Evolutionary conservation across 495 filamentous ascomycete species (phyloP).

Genomic region (Margaritispora aquatica): DNA sequence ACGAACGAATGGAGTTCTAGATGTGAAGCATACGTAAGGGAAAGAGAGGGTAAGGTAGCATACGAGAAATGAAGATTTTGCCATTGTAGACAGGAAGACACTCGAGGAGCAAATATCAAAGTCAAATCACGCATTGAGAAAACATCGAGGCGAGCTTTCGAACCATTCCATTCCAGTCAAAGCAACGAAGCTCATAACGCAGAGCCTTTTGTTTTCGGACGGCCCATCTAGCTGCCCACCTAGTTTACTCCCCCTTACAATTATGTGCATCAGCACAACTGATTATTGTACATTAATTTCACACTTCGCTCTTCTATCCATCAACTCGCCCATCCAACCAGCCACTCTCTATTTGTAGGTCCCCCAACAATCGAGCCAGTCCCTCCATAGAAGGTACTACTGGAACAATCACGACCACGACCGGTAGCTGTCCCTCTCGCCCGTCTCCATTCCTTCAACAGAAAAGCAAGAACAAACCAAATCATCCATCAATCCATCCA

Average conservation of each 20-base stretch:
- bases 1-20: too few species aligned
- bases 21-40: too few species aligned
- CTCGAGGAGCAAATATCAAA: too few species aligned
- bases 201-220: background rate
- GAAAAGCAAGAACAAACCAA: background rate
- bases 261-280: background rate
- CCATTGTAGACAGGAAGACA: too few species aligned
- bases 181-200: background rate
- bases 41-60: too few species aligned
- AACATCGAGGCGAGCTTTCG: background rate
- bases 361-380: too few species aligned
- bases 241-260: background rate
- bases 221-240: too few species aligned
- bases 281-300: background rate
- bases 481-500: background rate
- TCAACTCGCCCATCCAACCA: background rate
- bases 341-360: too few species aligned
- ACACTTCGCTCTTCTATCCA: background rate
- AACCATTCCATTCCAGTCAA: background rate
- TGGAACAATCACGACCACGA: too few species aligned
- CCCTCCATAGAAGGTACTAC: too few species aligned
- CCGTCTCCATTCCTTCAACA: background rate
- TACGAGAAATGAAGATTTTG: too few species aligned
- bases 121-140: background rate
- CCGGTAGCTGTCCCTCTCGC: too few species aligned